Evolutionary conservation across 352 stramenopile species (phyloP).

Genomic region (Thraustotheca clavata): DNA sequence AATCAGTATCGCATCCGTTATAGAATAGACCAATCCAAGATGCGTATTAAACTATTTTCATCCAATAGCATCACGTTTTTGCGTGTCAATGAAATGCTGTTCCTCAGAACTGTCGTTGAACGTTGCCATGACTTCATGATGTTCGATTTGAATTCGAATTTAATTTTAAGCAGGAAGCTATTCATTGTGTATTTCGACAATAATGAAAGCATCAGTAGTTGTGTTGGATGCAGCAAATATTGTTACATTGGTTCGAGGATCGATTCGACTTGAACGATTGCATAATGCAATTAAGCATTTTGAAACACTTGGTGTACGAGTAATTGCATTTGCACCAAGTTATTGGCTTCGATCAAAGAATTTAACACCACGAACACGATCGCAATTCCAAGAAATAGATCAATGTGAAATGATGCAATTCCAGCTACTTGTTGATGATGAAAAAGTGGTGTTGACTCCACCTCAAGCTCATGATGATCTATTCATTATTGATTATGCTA

Average conservation of each 20-base stretch:
- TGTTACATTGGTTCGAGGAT: slow-evolving; percentile 50
- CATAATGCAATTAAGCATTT: slow-evolving; percentile 62
- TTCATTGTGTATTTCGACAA: slow-evolving; percentile 4
- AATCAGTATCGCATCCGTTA: too few species aligned
- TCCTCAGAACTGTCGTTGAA: too few species aligned
- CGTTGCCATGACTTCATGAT: too few species aligned
- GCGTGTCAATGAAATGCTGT: too few species aligned
- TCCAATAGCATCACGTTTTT: too few species aligned
- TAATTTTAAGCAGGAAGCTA: too few species aligned
- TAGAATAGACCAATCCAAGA: too few species aligned
- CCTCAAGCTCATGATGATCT: slow-evolving; percentile 84
- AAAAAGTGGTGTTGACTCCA: slow-evolving; percentile 62
- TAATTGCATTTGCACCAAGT: slow-evolving; percentile 69
- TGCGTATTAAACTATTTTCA: too few species aligned
- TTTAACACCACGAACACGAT: background rate
- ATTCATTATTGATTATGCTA: slow-evolving; percentile 88
- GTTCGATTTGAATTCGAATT: too few species aligned
- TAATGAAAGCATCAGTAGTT: slow-evolving; percentile 22
- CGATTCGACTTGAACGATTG: slow-evolving; percentile 44
- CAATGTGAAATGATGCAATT: slow-evolving; percentile 25
- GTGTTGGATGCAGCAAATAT: slow-evolving; percentile 77
- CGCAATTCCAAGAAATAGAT: slow-evolving; percentile 25
- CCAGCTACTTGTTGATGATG: slow-evolving; percentile 43
- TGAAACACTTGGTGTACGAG: slow-evolving; percentile 34
- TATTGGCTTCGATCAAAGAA: slow-evolving; percentile 46